Base-by-base conservation (phyloP, 2,329 filamentous ascomycete species). In the Pseudocercospora eumusae region DNA sequence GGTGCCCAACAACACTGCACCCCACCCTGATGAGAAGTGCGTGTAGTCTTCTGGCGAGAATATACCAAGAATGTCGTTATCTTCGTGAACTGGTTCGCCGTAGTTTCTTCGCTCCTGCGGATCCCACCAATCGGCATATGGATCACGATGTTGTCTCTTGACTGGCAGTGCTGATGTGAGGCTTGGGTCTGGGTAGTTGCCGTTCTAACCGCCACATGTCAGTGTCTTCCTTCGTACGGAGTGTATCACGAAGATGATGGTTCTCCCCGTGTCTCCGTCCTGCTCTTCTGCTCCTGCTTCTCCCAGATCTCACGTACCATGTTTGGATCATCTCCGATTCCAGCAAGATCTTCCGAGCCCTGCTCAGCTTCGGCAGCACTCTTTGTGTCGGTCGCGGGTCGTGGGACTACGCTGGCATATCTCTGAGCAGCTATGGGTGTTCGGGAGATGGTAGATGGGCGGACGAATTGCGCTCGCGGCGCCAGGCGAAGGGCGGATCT, bases 41-140 rank as follows among this genome's bases (percentile, higher is more conserved):
- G 88, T 95, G 81, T 99, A 98, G 72, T 93, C 88, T 76, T 95
- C 88, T 2, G 92, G 87, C 56, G 91, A 89, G 79, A 99, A 93
- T 67, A 96, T 89, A 70, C 92, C 93, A 61, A 98, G 83, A 61
- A 92, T 84, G 76, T 99, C 96, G 78, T 97, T 90, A 78, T 99
- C 95, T 79, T 99, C 96, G 78, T 99, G 93, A 57, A 96, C 87
- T 11, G 93, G 91, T 79, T 99, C 96, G 78, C 93, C 93, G 76
- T 91, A 98, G 84, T 99, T 98, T 73, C 95, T 87, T 76, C 93
- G 88, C 79, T 98, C 95, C 81, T 99, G 95, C 78, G 92, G 90
- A 80, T 99, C 93, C 91, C 92, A 98, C 92, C 92, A 99, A 75
- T 91, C 88, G 75, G 79, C 93, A 76, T 98, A 86, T 36, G 96